Percentiles rank a stretch among this genome's conserved stretches.
These are phyloP conservation scores for Coemansia umbellata DNA, from an alignment of 192 early-diverging fungal species.

Conservation along the genomic window DNA sequence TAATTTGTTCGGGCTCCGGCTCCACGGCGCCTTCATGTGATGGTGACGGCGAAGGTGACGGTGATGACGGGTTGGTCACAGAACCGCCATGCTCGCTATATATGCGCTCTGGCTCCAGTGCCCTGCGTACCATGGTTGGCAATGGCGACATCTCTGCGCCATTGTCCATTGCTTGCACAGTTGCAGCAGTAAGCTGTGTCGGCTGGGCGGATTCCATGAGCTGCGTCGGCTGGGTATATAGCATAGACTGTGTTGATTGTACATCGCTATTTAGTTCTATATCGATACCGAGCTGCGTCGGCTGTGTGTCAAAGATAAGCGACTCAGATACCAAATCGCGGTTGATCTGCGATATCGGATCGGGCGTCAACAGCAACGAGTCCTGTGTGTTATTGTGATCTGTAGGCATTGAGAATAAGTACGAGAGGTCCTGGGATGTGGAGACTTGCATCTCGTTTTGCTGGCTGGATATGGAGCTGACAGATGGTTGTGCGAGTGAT, in stretches of 20 bases:
- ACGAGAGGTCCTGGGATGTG: conserved; percentile 26
- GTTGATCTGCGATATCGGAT: background rate
- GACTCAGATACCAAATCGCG: background rate
- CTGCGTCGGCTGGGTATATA: conserved; percentile 20
- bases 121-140: conserved; percentile 30
- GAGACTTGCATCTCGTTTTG: background rate
- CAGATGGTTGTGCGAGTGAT: background rate
- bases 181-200: conserved; percentile 22
- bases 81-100: too few species aligned
- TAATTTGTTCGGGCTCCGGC: too few species aligned
- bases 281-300: background rate
- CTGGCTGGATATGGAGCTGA: background rate
- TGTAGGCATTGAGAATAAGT: conserved; percentile 22
- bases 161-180: background rate
- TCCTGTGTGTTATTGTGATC: conserved; percentile 35
- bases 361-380: conserved; percentile 45
- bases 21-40: too few species aligned
- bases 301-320: background rate
- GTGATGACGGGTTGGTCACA: too few species aligned
- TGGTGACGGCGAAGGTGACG: too few species aligned
- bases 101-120: conserved; percentile 8
- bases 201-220: conserved; percentile 13
- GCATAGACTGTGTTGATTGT: background rate
- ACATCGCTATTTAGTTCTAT: background rate
- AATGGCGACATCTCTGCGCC: background rate